Conservation (phyloP, 1,139 yeast species). For the Taphrina deformans region DNA sequence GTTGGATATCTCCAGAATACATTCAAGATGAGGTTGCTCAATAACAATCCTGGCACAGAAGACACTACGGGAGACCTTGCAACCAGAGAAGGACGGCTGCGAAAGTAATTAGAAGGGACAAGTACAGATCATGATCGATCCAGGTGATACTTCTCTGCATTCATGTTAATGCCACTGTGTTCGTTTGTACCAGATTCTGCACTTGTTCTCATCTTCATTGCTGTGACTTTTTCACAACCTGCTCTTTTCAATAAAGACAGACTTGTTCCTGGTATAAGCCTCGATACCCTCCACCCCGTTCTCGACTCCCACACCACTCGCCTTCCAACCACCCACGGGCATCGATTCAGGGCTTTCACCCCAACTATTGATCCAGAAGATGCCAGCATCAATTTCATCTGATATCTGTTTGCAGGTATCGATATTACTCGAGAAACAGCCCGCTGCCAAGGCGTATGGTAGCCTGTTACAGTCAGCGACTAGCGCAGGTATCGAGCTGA, state of each 20-base stretch:
- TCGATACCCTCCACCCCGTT: conserved; percentile 75
- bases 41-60: too few species aligned
- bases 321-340: conserved; percentile 80
- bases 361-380: conserved; percentile 81
- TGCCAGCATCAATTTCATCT: conserved; percentile 70
- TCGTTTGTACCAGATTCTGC: too few species aligned
- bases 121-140: too few species aligned
- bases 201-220: not conserved
- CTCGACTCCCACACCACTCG: conserved; percentile 84
- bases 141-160: too few species aligned
- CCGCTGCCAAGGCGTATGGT: conserved; percentile 80
- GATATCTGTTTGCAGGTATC: conserved; percentile 62
- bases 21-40: too few species aligned
- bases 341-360: conserved; percentile 68
- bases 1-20: too few species aligned
- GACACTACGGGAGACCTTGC: too few species aligned
- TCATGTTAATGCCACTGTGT: too few species aligned
- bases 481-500: conserved; percentile 69
- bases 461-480: conserved; percentile 68
- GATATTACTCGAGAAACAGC: conserved; percentile 69
- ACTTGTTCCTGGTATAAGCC: conserved; percentile 60
- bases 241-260: conserved; percentile 21
- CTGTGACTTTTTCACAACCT: not conserved
- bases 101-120: too few species aligned
- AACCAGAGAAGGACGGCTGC: too few species aligned